phyloP scores from a whole-genome alignment of 2,329 filamentous ascomycete species.

The Cercospora janseana region DNA sequence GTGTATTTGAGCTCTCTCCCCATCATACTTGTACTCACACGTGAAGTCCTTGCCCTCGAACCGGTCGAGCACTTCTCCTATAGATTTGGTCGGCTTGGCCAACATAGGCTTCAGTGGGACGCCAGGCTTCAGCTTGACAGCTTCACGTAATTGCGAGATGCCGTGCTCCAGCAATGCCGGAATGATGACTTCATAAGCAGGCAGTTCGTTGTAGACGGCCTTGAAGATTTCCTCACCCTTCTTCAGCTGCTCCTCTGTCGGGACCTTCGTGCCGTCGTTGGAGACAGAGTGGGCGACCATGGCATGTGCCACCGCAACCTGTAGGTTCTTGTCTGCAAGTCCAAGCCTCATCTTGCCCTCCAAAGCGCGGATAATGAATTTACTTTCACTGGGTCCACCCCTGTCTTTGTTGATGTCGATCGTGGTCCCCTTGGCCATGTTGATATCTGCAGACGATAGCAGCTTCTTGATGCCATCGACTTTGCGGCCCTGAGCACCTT shows the following conservation, averaged over 20 bases:
- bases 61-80: conserved; percentile 93
- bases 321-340: conserved; percentile 85
- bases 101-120: conserved; percentile 98
- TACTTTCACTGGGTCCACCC: conserved; percentile 90
- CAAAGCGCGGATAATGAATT: conserved; percentile 87
- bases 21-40: conserved; percentile 99
- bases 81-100: conserved; percentile 96
- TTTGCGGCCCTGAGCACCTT: conserved; percentile 85
- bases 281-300: conserved; percentile 79
- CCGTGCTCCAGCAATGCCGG: conserved; percentile 85
- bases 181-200: conserved; percentile 92
- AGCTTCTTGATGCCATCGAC: conserved; percentile 95
- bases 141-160: conserved; percentile 75
- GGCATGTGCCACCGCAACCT: conserved; percentile 86
- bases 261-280: conserved; percentile 63
- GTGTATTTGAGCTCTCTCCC: conserved; percentile 96
- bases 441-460: conserved; percentile 81
- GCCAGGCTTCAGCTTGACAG: conserved; percentile 88
- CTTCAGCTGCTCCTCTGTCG: conserved; percentile 72
- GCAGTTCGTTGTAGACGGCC: conserved; percentile 81
- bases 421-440: conserved; percentile 62
- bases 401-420: conserved; percentile 89
- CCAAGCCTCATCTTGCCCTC: conserved; percentile 93
- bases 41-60: conserved; percentile 96
- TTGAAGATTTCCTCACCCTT: conserved; percentile 85